phyloP scores from a whole-genome alignment of 2,329 filamentous ascomycete species.

The Aspergillus fijiensis region DNA sequence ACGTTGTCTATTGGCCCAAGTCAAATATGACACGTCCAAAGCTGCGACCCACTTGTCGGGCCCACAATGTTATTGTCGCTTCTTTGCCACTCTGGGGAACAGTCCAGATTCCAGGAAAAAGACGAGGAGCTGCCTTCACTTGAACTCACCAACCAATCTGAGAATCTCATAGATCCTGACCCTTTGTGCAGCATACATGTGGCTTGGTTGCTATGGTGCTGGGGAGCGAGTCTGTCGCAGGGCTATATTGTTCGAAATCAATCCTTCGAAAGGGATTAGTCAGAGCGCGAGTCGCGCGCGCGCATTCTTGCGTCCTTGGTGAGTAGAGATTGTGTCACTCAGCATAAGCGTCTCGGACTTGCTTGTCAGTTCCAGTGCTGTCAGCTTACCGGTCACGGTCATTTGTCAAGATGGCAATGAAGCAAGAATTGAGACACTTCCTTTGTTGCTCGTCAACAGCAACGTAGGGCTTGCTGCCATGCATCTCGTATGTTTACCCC shows the following conservation, averaged over 20 bases:
- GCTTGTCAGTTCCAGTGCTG: neutral
- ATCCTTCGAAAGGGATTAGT: neutral
- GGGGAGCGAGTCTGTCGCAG: neutral
- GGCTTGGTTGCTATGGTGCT: constrained; percentile 4
- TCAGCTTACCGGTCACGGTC: neutral
- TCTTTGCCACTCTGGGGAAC: neutral
- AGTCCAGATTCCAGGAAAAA: neutral
- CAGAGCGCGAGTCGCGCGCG: neutral
- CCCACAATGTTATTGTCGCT: neutral
- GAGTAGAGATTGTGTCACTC: neutral
- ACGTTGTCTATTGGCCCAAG: neutral
- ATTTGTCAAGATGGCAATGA: neutral
- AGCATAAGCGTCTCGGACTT: neutral
- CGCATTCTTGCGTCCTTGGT: neutral
- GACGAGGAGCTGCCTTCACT: neutral
- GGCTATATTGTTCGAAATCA: neutral
- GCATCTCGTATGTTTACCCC: no score
- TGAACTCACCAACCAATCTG: neutral
- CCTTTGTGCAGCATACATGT: neutral
- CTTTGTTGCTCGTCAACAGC: neutral
- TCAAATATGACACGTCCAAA: neutral
- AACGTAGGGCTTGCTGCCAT: no score
- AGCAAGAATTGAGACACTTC: neutral
- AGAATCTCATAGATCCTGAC: neutral
- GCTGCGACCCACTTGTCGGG: neutral